Conservation (phyloP, 768 basidiomycete species). For the Tylopilus plumbeoviolaceoides region DNA sequence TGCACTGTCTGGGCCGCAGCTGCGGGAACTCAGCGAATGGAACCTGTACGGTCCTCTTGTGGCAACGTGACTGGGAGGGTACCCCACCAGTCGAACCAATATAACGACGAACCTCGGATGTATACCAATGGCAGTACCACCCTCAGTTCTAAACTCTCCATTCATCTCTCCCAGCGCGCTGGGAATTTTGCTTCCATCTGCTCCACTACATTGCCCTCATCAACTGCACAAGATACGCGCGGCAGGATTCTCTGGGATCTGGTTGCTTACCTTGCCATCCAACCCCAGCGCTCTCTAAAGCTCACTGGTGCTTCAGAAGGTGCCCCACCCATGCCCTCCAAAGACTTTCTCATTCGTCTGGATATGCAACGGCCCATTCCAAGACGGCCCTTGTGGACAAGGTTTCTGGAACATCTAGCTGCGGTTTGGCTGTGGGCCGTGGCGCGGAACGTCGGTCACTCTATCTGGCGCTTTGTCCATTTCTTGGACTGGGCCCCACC, state of each 20-base stretch:
- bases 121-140: background rate
- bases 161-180: background rate
- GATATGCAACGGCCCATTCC: background rate
- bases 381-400: no score
- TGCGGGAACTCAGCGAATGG: no score
- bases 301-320: no score
- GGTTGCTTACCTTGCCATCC: background rate
- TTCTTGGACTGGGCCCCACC: no score
- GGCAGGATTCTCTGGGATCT: no score
- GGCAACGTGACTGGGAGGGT: background rate
- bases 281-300: background rate
- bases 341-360: background rate
- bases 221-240: background rate
- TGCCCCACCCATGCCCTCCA: background rate
- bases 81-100: background rate
- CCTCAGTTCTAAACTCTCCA: background rate
- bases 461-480: background rate
- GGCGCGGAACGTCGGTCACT: background rate
- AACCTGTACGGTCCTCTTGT: background rate
- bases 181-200: no score
- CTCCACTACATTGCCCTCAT: background rate
- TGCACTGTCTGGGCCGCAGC: no score
- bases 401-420: background rate
- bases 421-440: background rate
- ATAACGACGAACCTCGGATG: background rate